Conservation (phyloP, 78 protist genomes). For the Dictyostelium citrinum region DNA sequence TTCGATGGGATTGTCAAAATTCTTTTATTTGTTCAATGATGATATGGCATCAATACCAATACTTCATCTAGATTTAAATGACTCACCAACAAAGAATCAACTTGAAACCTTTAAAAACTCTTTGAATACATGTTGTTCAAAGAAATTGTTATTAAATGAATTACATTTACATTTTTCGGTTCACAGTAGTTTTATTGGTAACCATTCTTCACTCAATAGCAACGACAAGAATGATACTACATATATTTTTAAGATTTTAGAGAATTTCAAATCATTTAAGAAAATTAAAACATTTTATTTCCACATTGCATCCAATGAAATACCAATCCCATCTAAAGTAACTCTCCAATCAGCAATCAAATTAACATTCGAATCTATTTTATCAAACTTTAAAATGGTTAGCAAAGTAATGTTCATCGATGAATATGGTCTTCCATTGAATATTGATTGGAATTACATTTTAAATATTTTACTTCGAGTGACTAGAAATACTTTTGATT, state of each 20-base stretch:
- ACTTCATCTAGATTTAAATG: neutral
- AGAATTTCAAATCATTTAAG: neutral
- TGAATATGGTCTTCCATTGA: neutral
- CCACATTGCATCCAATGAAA: neutral
- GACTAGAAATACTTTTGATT: neutral
- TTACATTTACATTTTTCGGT: neutral
- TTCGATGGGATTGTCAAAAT: neutral
- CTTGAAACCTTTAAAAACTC: neutral
- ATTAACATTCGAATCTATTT: neutral
- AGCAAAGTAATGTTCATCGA: neutral
- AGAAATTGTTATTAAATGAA: neutral
- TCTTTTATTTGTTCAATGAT: neutral
- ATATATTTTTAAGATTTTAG: too few relatives aligned
- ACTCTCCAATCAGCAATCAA: neutral
- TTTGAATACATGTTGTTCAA: neutral
- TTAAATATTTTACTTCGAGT: neutral
- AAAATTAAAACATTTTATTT: neutral
- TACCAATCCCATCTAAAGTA: neutral
- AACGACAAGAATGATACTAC: too few relatives aligned
- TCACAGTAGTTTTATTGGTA: too few relatives aligned
- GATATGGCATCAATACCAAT: neutral
- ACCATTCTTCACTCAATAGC: too few relatives aligned
- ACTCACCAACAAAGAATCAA: neutral
- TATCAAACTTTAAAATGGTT: neutral
- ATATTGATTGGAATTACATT: neutral